Evolutionary conservation across 1,139 yeast species (phyloP).

Genomic region (Sugiyamaella paludigena): DNA sequence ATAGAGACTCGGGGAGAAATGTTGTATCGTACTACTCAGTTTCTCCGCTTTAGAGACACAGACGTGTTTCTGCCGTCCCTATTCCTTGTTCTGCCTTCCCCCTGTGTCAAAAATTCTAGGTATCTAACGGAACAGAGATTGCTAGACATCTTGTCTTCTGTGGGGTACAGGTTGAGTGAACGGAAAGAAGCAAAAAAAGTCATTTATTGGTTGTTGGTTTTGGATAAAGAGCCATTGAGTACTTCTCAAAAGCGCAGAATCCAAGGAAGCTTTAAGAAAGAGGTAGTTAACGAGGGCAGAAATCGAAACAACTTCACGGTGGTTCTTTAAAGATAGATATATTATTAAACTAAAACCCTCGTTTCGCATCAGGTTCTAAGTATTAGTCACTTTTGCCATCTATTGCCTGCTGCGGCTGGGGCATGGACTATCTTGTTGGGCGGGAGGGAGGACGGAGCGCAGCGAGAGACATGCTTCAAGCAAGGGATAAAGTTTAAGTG

Average conservation of each 20-base stretch:
- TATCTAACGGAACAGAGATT: conserved; percentile 55
- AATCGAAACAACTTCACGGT: conserved; percentile 32
- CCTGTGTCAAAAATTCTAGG: conserved; percentile 80
- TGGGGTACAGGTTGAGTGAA: conserved; percentile 55
- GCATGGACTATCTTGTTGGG: neutral
- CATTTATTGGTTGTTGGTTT: conserved; percentile 63
- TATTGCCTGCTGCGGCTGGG: neutral
- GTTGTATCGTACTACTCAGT: conserved; percentile 60
- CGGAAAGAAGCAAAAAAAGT: conserved; percentile 67
- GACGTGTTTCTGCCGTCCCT: conserved; percentile 38
- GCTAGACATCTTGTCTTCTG: conserved; percentile 47
- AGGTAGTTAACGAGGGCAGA: conserved; percentile 30
- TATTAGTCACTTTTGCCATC: neutral
- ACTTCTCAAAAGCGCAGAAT: conserved; percentile 6
- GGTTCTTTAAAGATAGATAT: conserved; percentile 6
- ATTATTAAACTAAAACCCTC: no score
- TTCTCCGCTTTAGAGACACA: conserved; percentile 45
- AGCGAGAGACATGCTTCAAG: neutral
- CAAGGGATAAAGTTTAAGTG: conserved; percentile 1
- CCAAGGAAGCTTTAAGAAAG: conserved; percentile 23
- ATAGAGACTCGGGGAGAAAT: conserved; percentile 71
- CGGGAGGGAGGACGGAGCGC: no score
- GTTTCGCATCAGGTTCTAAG: neutral
- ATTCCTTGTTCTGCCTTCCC: conserved; percentile 82
- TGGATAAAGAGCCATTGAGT: conserved; percentile 7